Evolutionary conservation across 306 rosid genomes (phyloP).

Genomic region (Ziziphus jujuba): DNA sequence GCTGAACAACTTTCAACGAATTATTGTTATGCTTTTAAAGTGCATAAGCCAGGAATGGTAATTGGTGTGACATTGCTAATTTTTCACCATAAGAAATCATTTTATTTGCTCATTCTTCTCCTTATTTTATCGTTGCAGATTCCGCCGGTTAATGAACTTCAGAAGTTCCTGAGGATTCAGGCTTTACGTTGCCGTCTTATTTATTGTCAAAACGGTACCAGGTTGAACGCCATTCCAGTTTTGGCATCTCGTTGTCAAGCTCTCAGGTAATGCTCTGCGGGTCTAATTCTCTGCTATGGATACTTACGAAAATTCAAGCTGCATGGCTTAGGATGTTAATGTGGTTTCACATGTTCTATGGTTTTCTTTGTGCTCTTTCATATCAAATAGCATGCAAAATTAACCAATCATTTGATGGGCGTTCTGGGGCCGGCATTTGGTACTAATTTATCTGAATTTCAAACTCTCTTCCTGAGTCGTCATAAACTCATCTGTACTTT

Average conservation of each 20-base stretch:
- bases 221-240: slow-evolving; percentile 88
- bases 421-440: too few relatives aligned
- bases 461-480: too few relatives aligned
- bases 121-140: slow-evolving; percentile 42
- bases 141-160: slow-evolving; percentile 84
- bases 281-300: background rate
- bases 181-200: slow-evolving; percentile 95
- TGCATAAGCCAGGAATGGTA: slow-evolving; percentile 72
- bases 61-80: slow-evolving; percentile 9
- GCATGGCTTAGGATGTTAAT: too few relatives aligned
- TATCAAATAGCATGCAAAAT: too few relatives aligned
- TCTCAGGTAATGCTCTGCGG: slow-evolving; percentile 69
- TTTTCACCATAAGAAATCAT: background rate
- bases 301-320: background rate
- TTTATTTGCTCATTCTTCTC: slow-evolving; percentile 8
- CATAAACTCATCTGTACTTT: too few relatives aligned
- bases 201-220: slow-evolving; percentile 85
- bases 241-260: slow-evolving; percentile 98
- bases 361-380: too few relatives aligned
- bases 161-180: slow-evolving; percentile 82
- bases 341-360: too few relatives aligned
- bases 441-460: too few relatives aligned
- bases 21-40: slow-evolving; percentile 89
- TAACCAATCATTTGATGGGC: too few relatives aligned
- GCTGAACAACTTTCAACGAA: slow-evolving; percentile 87